These are phyloP conservation scores for Auriculariales sp. DNA, from an alignment of 768 basidiomycete species.

Conservation along the genomic window DNA sequence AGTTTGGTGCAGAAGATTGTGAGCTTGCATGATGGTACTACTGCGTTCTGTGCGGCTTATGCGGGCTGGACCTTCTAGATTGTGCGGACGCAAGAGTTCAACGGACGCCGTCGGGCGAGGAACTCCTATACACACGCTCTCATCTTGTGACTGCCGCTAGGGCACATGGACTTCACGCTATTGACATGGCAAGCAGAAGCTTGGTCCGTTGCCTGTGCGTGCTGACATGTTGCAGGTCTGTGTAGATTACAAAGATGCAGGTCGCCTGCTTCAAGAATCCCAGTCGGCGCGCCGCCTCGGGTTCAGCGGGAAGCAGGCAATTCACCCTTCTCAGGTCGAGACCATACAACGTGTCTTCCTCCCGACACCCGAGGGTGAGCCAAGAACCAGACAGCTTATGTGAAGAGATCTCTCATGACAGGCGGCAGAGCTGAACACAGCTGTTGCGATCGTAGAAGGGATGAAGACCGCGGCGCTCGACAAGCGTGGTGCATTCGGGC, in stretches of 20 bases:
- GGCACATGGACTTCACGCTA: slow-evolving; percentile 68
- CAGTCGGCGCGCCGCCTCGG: slow-evolving; percentile 68
- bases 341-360: slow-evolving; percentile 68
- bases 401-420: too few relatives aligned
- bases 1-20: slow-evolving; percentile 98
- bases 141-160: slow-evolving; percentile 70
- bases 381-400: too few relatives aligned
- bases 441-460: too few relatives aligned
- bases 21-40: slow-evolving; percentile 10
- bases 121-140: slow-evolving; percentile 74
- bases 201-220: not conserved
- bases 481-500: too few relatives aligned
- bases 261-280: slow-evolving; percentile 57
- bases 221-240: slow-evolving; percentile 42
- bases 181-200: slow-evolving; percentile 63
- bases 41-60: not conserved
- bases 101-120: slow-evolving; percentile 56
- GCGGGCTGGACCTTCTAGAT: slow-evolving; percentile 27
- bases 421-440: too few relatives aligned
- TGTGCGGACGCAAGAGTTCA: slow-evolving; percentile 81
- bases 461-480: too few relatives aligned
- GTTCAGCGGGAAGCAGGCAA: slow-evolving; percentile 97
- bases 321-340: slow-evolving; percentile 76
- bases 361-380: slow-evolving; percentile 51
- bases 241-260: slow-evolving; percentile 67